Conservation (phyloP, 345 rosid species). For the Arabidopsis arenosa region DNA sequence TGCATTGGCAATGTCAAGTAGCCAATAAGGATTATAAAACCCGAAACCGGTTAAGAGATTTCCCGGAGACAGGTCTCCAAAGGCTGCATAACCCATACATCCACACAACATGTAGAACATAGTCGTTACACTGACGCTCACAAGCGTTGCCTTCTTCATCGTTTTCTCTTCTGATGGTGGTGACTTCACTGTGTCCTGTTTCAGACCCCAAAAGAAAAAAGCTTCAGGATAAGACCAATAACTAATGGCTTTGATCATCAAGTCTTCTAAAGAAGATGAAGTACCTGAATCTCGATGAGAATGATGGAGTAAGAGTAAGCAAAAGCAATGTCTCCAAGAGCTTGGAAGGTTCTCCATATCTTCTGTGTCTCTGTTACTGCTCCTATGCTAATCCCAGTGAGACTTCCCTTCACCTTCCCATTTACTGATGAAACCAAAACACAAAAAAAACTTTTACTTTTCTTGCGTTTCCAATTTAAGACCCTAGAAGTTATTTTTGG, state of each 20-base stretch:
- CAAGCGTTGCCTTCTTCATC: constrained; percentile 76
- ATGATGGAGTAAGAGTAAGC: constrained; percentile 53
- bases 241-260: background rate
- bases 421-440: constrained; percentile 31
- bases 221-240: background rate
- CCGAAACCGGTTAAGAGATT: constrained; percentile 90
- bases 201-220: background rate
- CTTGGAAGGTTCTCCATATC: constrained; percentile 59
- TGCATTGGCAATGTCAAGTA: constrained; percentile 84
- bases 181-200: constrained; percentile 47
- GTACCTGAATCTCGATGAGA: constrained; percentile 54
- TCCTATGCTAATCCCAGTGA: constrained; percentile 52
- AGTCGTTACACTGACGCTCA: constrained; percentile 75
- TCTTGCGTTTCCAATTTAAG: background rate
- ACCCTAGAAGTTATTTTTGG: background rate
- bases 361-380: constrained; percentile 48
- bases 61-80: constrained; percentile 81
- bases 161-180: constrained; percentile 93
- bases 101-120: constrained; percentile 91
- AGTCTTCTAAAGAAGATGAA: constrained; percentile 8
- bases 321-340: constrained; percentile 60
- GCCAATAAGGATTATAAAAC: constrained; percentile 88
- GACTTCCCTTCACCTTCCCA: constrained; percentile 47
- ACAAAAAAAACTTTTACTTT: background rate
- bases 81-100: constrained; percentile 90